These are phyloP conservation scores for Fusarium sp. DNA, from an alignment of 2,329 filamentous ascomycete species.

Conservation along the genomic window DNA sequence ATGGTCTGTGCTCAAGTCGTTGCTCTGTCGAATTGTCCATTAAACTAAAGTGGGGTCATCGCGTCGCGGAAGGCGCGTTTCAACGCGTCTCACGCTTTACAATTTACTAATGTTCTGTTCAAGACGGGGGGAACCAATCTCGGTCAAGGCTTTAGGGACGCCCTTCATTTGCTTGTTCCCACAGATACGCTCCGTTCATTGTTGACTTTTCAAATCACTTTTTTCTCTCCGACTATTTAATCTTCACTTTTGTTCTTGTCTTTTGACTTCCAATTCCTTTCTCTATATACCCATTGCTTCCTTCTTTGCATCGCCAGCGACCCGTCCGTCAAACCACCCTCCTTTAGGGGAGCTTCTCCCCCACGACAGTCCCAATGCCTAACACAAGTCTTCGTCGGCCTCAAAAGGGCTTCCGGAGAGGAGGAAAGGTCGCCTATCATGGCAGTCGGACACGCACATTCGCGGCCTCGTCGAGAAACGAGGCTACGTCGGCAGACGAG, in stretches of 20 bases:
- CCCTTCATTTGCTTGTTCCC: constrained; percentile 38
- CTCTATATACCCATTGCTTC: constrained; percentile 33
- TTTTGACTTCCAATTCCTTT: constrained; percentile 1
- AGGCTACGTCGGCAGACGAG: constrained; percentile 92
- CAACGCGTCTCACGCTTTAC: constrained; percentile 47
- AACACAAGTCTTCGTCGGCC: constrained; percentile 70
- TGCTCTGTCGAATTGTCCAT: constrained; percentile 46
- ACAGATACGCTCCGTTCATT: constrained; percentile 39
- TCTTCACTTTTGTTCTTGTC: not conserved
- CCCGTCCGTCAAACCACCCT: constrained; percentile 36
- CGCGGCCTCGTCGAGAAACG: constrained; percentile 79
- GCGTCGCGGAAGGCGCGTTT: constrained; percentile 50
- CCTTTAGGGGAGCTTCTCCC: constrained; percentile 28
- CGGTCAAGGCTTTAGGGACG: constrained; percentile 40
- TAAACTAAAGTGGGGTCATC: constrained; percentile 47
- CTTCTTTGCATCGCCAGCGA: constrained; percentile 25
- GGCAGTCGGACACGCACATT: constrained; percentile 80
- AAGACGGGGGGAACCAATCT: constrained; percentile 34
- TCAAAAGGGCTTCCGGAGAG: constrained; percentile 75
- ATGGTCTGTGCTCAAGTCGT: constrained; percentile 41
- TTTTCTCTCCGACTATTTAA: constrained; percentile 13
- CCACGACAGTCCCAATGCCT: constrained; percentile 60
- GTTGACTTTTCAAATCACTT: constrained; percentile 38
- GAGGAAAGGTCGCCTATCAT: constrained; percentile 76
- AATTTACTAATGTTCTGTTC: constrained; percentile 28